Conservation (phyloP, 2,329 filamentous ascomycete species). For the Colletotrichum nymphaeae region DNA sequence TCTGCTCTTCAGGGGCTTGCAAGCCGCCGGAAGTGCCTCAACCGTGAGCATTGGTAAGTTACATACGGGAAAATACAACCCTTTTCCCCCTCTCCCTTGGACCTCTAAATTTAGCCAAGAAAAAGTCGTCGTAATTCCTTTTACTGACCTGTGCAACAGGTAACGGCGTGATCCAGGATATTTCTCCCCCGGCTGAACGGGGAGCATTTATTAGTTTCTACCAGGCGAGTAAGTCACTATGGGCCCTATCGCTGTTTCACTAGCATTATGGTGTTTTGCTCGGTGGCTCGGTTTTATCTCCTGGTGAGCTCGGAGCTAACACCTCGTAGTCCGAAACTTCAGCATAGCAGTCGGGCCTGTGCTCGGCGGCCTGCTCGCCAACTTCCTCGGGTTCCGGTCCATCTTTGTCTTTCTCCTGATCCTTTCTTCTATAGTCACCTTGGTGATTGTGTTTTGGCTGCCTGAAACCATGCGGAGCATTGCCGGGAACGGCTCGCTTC, state of each 20-base stretch:
- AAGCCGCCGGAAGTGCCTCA: constrained; percentile 59
- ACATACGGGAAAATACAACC: background rate
- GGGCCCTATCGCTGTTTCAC: background rate
- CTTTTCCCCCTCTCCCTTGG: background rate
- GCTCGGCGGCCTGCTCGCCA: constrained; percentile 44
- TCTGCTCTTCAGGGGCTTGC: constrained; percentile 57
- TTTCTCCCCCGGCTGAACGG: constrained; percentile 42
- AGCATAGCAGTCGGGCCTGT: constrained; percentile 47
- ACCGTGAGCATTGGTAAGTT: constrained; percentile 57
- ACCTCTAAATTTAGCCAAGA: too few species aligned
- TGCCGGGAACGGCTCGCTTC: constrained; percentile 42
- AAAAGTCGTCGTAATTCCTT: background rate
- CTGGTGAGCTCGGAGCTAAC: constrained; percentile 12
- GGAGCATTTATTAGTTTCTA: constrained; percentile 46
- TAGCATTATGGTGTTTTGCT: too few species aligned
- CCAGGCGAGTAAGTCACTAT: constrained; percentile 42
- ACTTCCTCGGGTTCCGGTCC: constrained; percentile 43
- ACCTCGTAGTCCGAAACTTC: constrained; percentile 41
- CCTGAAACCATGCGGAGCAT: constrained; percentile 44
- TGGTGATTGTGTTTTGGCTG: constrained; percentile 40
- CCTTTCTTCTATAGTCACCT: constrained; percentile 7
- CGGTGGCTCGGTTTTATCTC: background rate
- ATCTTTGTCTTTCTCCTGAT: constrained; percentile 41
- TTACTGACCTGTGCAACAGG: constrained; percentile 28
- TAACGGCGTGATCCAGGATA: constrained; percentile 47